Percentiles rank a stretch among this genome's conserved stretches.
Evolutionary conservation across 108 stramenopile genomes (phyloP).

Genomic region (Parmales sp.): DNA sequence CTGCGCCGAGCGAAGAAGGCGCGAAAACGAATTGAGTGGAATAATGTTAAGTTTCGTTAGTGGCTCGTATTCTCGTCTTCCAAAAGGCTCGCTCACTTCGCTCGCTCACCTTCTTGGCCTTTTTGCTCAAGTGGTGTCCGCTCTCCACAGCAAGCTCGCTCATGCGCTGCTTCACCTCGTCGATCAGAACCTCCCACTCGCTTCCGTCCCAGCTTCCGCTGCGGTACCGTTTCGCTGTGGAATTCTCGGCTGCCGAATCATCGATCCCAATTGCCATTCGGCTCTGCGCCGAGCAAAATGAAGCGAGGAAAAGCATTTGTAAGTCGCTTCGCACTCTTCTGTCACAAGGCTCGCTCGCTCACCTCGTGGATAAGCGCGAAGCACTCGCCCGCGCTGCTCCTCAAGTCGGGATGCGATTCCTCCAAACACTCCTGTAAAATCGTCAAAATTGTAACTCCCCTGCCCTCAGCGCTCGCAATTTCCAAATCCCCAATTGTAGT

Average conservation of each 20-base stretch:
- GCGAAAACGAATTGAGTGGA: no score
- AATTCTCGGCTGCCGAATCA: constrained; percentile 18
- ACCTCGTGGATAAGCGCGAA: constrained; percentile 64
- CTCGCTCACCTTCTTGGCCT: constrained; percentile 74
- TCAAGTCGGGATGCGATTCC: constrained; percentile 29
- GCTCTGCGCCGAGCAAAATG: no score
- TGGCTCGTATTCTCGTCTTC: no score
- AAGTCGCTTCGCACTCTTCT: constrained; percentile 23
- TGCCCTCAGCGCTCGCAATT: constrained; percentile 53
- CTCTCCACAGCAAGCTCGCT: constrained; percentile 56
- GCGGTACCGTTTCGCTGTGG: constrained; percentile 41
- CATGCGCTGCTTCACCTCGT: constrained; percentile 61
- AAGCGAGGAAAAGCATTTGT: neutral
- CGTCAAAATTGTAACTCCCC: constrained; percentile 48
- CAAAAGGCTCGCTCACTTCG: no score
- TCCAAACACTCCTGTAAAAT: constrained; percentile 51
- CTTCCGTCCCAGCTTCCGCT: constrained; percentile 67
- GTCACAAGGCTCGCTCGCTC: no score
- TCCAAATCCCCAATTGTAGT: constrained; percentile 48
- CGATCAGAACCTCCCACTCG: constrained; percentile 61
- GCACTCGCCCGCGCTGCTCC: constrained; percentile 63
- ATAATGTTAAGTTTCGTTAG: no score
- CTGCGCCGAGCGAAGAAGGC: no score
- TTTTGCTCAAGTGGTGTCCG: constrained; percentile 61
- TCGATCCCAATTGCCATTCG: neutral